A percentile compares a stretch with the other conserved stretches of the same genome.
These are phyloP conservation scores for Chytriomyces sp. DNA, from an alignment of 192 early-diverging fungal species.

Conservation along the genomic window DNA sequence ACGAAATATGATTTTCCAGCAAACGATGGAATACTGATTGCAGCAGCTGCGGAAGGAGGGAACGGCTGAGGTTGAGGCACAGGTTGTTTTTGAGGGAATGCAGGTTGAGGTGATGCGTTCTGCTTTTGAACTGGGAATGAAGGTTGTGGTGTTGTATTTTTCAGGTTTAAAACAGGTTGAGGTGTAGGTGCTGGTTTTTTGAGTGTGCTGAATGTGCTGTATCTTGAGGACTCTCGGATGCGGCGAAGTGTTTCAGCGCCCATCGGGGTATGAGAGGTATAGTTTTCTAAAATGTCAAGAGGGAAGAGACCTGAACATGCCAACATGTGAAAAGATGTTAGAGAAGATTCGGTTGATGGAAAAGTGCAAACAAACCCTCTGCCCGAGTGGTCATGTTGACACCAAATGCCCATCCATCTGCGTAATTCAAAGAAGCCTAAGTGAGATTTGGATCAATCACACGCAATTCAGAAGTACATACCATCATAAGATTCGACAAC, in stretches of 20 bases:
- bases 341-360: too few species aligned
- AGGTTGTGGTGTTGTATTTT: background rate
- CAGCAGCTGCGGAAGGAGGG: too few species aligned
- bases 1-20: background rate
- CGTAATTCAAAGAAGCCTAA: background rate
- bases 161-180: background rate
- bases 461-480: background rate
- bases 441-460: background rate
- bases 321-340: too few species aligned
- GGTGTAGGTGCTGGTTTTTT: background rate
- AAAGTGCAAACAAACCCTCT: too few species aligned
- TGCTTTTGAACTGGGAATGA: background rate
- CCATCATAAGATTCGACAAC: constrained; percentile 34
- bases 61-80: too few species aligned
- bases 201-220: background rate
- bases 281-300: constrained; percentile 19
- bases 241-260: background rate
- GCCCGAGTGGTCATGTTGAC: background rate
- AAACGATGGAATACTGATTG: background rate
- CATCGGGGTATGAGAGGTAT: background rate
- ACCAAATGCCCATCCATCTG: constrained; percentile 5
- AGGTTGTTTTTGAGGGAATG: background rate
- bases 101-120: too few species aligned
- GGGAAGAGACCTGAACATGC: too few species aligned
- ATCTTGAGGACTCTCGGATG: background rate